These are phyloP conservation scores for Ophiostoma ips DNA, from an alignment of 2,329 filamentous ascomycete species.

Conservation along the genomic window DNA sequence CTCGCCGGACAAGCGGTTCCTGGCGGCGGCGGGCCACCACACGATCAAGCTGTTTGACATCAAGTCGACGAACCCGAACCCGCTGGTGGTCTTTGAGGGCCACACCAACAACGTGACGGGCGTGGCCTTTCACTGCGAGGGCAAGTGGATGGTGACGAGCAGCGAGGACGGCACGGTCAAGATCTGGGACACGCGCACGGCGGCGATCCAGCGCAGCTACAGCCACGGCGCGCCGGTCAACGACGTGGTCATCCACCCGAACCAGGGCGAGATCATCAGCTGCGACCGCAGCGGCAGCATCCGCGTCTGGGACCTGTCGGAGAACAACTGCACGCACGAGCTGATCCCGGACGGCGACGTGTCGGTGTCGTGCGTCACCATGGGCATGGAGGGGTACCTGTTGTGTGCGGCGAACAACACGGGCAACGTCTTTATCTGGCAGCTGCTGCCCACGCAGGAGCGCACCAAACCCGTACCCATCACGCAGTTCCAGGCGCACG, in stretches of 20 bases:
- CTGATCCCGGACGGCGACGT: constrained; percentile 94
- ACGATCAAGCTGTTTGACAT: constrained; percentile 97
- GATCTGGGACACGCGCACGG: constrained; percentile 87
- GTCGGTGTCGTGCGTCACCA: constrained; percentile 83
- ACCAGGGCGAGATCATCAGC: constrained; percentile 95
- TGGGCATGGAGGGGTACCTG: constrained; percentile 84
- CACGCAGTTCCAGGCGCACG: constrained; percentile 80
- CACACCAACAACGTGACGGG: constrained; percentile 94
- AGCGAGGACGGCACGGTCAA: constrained; percentile 94
- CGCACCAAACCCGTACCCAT: constrained; percentile 74
- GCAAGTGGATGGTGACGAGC: constrained; percentile 99
- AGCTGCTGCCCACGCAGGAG: constrained; percentile 71
- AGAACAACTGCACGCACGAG: constrained; percentile 95
- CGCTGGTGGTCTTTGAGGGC: constrained; percentile 85
- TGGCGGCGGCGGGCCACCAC: constrained; percentile 66
- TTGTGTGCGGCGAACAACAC: constrained; percentile 88
- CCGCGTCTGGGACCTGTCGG: constrained; percentile 87
- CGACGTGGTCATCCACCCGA: constrained; percentile 98
- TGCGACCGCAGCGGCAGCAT: constrained; percentile 90
- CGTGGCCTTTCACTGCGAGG: constrained; percentile 94
- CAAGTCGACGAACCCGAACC: constrained; percentile 92
- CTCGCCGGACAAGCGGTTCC: constrained; percentile 91
- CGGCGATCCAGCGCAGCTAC: constrained; percentile 83
- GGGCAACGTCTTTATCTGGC: constrained; percentile 97
- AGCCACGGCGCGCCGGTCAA: constrained; percentile 80